Conservation (phyloP, 768 basidiomycete species). For the Lepiota venenata region DNA sequence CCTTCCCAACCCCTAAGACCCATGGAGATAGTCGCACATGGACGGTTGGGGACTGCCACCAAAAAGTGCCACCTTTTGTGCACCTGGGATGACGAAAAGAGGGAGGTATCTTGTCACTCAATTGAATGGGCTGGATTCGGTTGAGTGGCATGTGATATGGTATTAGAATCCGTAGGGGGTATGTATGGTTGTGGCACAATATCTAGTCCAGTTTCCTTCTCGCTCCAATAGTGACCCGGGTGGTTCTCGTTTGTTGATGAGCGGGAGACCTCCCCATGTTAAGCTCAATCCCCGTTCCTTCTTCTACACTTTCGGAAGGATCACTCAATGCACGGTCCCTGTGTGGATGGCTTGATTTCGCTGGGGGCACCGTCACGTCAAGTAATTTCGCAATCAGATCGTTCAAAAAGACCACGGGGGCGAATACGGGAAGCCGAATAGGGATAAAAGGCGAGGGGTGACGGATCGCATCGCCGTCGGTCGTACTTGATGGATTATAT, state of each 20-base stretch:
- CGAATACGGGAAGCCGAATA: slow-evolving; percentile 76
- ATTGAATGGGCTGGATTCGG: slow-evolving; percentile 94
- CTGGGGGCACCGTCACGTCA: slow-evolving; percentile 4
- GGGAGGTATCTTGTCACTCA: slow-evolving; percentile 68
- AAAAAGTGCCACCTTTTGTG: slow-evolving; percentile 95
- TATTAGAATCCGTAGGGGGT: background rate
- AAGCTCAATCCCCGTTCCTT: slow-evolving; percentile 39
- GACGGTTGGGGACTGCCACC: slow-evolving; percentile 92
- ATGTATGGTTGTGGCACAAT: background rate
- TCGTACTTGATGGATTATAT: slow-evolving; percentile 48
- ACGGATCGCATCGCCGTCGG: slow-evolving; percentile 37
- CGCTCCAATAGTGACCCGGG: slow-evolving; percentile 34
- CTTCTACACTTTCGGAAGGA: slow-evolving; percentile 57
- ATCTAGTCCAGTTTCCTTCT: slow-evolving; percentile 45
- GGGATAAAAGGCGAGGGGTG: slow-evolving; percentile 80
- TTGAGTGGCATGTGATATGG: slow-evolving; percentile 20
- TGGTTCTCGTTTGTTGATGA: slow-evolving; percentile 16
- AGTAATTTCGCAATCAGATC: slow-evolving; percentile 62
- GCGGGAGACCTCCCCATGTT: slow-evolving; percentile 18
- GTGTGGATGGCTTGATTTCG: slow-evolving; percentile 27
- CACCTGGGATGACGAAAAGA: slow-evolving; percentile 74
- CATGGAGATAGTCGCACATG: slow-evolving; percentile 95
- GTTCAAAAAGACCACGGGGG: slow-evolving; percentile 70
- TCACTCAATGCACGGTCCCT: slow-evolving; percentile 39
- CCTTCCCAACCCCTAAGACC: slow-evolving; percentile 61